Percentiles rank a stretch among this genome's conserved stretches.
These are phyloP conservation scores for Plantago ovata DNA, from an alignment of 257 asterid species.

Conservation along the genomic window DNA sequence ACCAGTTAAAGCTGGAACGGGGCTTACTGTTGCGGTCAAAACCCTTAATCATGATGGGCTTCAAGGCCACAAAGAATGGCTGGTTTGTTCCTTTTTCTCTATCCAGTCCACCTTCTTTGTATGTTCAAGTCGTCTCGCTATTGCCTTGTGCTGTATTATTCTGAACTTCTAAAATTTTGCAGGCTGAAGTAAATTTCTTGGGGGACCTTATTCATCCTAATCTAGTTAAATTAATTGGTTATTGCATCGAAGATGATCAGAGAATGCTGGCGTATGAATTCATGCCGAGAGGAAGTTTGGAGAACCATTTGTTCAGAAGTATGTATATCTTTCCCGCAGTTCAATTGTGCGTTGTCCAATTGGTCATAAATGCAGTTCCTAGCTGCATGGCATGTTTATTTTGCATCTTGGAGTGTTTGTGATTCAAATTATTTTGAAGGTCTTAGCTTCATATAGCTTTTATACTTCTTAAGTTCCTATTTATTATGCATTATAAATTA, in stretches of 20 bases:
- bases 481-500: neutral
- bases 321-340: slow-evolving; percentile 26
- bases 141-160: slow-evolving; percentile 19
- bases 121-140: neutral
- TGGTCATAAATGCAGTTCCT: slow-evolving; percentile 4
- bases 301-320: slow-evolving; percentile 96
- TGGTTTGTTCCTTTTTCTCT: slow-evolving; percentile 56
- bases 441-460: neutral
- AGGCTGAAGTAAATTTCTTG: slow-evolving; percentile 95
- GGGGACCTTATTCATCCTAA: slow-evolving; percentile 92
- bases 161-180: slow-evolving; percentile 34
- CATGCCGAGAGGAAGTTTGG: slow-evolving; percentile 99
- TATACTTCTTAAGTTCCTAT: neutral
- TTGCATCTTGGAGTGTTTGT: neutral
- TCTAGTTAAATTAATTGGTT: slow-evolving; percentile 90
- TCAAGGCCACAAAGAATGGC: slow-evolving; percentile 99
- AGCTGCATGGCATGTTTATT: neutral
- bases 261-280: slow-evolving; percentile 92
- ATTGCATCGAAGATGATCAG: slow-evolving; percentile 96
- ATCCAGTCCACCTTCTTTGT: slow-evolving; percentile 13
- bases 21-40: slow-evolving; percentile 96
- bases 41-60: slow-evolving; percentile 94
- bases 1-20: slow-evolving; percentile 98
- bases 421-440: neutral
- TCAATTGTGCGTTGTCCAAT: slow-evolving; percentile 12